Evolutionary conservation across 352 stramenopile species (phyloP).

Genomic region (Pythium chondricola): DNA sequence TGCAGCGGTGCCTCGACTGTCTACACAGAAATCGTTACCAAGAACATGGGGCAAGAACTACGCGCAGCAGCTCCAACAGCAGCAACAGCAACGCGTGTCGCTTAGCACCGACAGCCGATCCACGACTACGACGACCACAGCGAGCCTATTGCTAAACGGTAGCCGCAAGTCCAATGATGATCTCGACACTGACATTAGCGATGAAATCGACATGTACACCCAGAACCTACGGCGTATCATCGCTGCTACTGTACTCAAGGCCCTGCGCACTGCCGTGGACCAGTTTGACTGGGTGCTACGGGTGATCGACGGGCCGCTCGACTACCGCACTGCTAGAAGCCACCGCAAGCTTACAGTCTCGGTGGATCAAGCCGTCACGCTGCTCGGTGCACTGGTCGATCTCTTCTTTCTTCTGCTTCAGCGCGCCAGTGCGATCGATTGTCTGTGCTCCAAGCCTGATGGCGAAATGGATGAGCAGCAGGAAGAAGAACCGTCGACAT

Average conservation of each 20-base stretch:
- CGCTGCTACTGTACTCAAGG: slow-evolving; percentile 29
- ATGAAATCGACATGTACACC: slow-evolving; percentile 25
- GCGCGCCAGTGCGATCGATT: slow-evolving; percentile 37
- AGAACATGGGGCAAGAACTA: slow-evolving; percentile 68
- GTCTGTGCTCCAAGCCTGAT: slow-evolving; percentile 23
- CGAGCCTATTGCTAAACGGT: not conserved
- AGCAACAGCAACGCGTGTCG: slow-evolving; percentile 11
- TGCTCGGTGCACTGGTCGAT: slow-evolving; percentile 46
- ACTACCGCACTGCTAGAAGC: slow-evolving; percentile 14
- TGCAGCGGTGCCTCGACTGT: slow-evolving; percentile 1
- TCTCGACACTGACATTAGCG: not conserved
- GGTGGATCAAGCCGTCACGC: slow-evolving; percentile 34
- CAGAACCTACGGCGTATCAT: slow-evolving; percentile 33
- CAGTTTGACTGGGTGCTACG: slow-evolving; percentile 46
- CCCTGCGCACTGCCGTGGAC: slow-evolving; percentile 41
- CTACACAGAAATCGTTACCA: slow-evolving; percentile 38
- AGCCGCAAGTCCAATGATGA: not conserved
- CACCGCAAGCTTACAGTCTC: slow-evolving; percentile 9
- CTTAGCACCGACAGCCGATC: slow-evolving; percentile 7
- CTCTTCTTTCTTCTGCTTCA: slow-evolving; percentile 55
- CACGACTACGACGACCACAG: not conserved
- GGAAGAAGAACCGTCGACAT: no score
- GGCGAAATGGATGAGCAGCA: slow-evolving; percentile 12
- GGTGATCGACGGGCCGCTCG: slow-evolving; percentile 31
- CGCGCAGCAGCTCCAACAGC: slow-evolving; percentile 17